Percentiles rank a stretch among this genome's conserved stretches.
Evolutionary conservation across 257 asterid species (phyloP).

Genomic region (Salvia rosmarinus): DNA sequence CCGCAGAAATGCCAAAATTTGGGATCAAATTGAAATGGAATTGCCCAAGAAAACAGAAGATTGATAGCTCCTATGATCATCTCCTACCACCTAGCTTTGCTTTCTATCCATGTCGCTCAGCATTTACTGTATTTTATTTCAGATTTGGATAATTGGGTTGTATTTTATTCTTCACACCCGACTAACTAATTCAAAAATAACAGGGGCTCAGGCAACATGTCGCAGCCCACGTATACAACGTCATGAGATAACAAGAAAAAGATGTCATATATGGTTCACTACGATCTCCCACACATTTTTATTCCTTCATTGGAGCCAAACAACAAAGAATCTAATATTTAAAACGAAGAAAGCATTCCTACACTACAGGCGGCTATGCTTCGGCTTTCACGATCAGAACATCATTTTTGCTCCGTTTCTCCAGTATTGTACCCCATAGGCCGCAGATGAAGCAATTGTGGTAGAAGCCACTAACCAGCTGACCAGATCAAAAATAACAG

Average conservation of each 20-base stretch:
- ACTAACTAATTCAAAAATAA: too few relatives aligned
- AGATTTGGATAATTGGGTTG: too few relatives aligned
- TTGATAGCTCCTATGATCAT: neutral
- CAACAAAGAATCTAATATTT: neutral
- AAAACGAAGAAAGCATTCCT: neutral
- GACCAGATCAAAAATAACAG: conserved; percentile 39
- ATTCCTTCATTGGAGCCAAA: neutral
- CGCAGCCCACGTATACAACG: neutral
- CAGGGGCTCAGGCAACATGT: too few relatives aligned
- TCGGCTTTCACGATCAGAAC: too few relatives aligned
- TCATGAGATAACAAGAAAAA: neutral
- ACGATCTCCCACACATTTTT: neutral
- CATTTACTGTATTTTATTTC: too few relatives aligned
- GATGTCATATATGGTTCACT: neutral
- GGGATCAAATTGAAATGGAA: conserved; percentile 74
- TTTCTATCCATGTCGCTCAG: neutral
- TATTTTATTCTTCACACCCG: too few relatives aligned
- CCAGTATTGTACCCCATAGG: conserved; percentile 83
- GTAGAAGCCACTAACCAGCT: conserved; percentile 91
- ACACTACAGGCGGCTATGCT: too few relatives aligned
- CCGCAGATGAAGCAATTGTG: conserved; percentile 74
- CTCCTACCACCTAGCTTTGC: neutral
- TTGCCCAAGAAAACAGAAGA: conserved; percentile 27
- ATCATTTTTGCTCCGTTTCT: conserved; percentile 43
- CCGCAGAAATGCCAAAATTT: conserved; percentile 49